These are phyloP conservation scores for Lablab purpureus DNA, from an alignment of 306 rosid species.

Conservation along the genomic window DNA sequence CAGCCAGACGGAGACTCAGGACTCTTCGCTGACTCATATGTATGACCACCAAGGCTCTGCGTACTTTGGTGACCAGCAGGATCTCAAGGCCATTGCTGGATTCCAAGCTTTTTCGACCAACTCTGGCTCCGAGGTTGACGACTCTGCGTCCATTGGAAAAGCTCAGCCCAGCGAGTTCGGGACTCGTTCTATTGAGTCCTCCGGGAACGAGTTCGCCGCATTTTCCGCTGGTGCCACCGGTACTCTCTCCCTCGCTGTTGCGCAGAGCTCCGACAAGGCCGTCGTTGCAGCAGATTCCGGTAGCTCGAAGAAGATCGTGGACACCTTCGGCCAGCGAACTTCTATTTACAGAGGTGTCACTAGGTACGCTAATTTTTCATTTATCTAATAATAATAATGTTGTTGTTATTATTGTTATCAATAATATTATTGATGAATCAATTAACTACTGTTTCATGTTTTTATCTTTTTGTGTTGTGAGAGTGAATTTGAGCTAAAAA, in stretches of 20 bases:
- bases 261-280: constrained; percentile 55
- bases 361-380: constrained; percentile 53
- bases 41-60: constrained; percentile 66
- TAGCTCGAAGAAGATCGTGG: constrained; percentile 69
- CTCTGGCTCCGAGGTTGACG: constrained; percentile 98
- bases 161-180: constrained; percentile 62
- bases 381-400: not conserved
- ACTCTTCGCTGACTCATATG: constrained; percentile 86
- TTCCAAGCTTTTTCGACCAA: constrained; percentile 83
- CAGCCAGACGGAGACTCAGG: constrained; percentile 89
- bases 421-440: not conserved
- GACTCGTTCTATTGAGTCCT: constrained; percentile 71
- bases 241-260: constrained; percentile 65
- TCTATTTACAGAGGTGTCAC: constrained; percentile 99
- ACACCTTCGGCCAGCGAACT: constrained; percentile 95
- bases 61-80: constrained; percentile 75
- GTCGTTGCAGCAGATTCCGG: constrained; percentile 54
- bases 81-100: constrained; percentile 72
- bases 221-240: constrained; percentile 51
- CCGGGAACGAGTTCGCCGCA: constrained; percentile 65
- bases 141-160: constrained; percentile 70
- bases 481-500: not conserved
- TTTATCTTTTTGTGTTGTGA: not conserved
- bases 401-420: not conserved
- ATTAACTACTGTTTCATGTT: not conserved